Conservation (phyloP, 495 filamentous ascomycete species). For the Halenospora varia region DNA sequence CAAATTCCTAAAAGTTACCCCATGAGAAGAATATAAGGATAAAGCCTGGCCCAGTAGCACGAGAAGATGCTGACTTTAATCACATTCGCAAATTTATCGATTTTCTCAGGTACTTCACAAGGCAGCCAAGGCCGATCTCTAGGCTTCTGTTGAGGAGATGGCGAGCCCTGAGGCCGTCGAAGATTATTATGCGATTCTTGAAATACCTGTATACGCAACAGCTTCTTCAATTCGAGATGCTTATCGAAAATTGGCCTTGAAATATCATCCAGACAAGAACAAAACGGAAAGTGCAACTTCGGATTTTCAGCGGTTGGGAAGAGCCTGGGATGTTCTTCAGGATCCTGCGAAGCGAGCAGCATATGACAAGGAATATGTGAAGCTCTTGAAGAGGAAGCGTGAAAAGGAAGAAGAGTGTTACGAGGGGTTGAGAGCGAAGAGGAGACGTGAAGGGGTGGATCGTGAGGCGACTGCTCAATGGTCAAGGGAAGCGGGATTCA, state of each 20-base stretch:
- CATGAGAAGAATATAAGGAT: too few species aligned
- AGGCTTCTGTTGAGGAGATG: too few species aligned
- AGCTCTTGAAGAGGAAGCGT: constrained; percentile 16
- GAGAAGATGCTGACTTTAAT: too few species aligned
- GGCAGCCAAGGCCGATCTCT: too few species aligned
- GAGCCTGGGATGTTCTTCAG: constrained; percentile 12
- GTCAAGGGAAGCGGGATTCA: constrained; percentile 4
- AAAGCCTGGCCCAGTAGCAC: too few species aligned
- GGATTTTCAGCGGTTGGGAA: constrained; percentile 35
- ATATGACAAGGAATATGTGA: constrained; percentile 11
- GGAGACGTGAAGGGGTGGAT: constrained; percentile 7
- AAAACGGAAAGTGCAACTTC: constrained; percentile 35
- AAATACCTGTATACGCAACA: constrained; percentile 30
- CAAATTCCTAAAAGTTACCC: too few species aligned
- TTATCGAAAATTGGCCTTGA: constrained; percentile 48
- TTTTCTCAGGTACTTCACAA: too few species aligned
- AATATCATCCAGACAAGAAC: constrained; percentile 60
- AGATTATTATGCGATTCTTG: constrained; percentile 36
- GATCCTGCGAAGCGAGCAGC: constrained; percentile 7
- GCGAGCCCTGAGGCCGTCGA: not conserved
- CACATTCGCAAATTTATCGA: too few species aligned
- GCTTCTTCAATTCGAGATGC: constrained; percentile 38
- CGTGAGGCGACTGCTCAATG: constrained; percentile 4
- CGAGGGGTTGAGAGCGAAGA: constrained; percentile 10
- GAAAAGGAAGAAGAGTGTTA: constrained; percentile 9